Conservation (phyloP, 208 protist genomes). For the Porcisia deanei region DNA sequence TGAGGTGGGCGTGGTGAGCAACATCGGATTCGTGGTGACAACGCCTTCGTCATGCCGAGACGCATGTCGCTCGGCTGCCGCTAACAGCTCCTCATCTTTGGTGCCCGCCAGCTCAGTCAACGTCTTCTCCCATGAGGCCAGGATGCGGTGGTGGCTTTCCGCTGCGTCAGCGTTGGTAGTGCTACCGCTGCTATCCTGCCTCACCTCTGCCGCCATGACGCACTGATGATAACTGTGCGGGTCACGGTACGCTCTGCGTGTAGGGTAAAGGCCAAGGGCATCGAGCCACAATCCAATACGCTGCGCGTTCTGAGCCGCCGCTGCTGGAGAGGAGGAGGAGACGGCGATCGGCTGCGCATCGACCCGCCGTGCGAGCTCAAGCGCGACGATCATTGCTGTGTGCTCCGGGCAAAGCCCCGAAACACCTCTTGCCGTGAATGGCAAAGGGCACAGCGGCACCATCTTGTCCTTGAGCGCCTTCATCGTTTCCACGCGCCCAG, state of each 20-base stretch:
- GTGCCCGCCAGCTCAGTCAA: slow-evolving; percentile 21
- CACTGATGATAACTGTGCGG: slow-evolving; percentile 21
- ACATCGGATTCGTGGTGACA: not conserved
- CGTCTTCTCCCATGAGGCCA: slow-evolving; percentile 23
- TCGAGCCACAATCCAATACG: slow-evolving; percentile 67
- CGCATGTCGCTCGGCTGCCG: slow-evolving; percentile 25
- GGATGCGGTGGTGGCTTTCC: not conserved
- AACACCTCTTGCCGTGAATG: slow-evolving; percentile 15
- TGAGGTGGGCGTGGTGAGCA: slow-evolving; percentile 38
- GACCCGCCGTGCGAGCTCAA: slow-evolving; percentile 66
- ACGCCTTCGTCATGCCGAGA: slow-evolving; percentile 15
- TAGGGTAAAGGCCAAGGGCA: slow-evolving; percentile 50
- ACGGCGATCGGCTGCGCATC: slow-evolving; percentile 48
- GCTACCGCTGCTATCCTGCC: not conserved
- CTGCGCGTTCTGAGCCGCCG: slow-evolving; percentile 41
- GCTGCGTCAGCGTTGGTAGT: not conserved
- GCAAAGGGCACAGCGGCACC: slow-evolving; percentile 16
- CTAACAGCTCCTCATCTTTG: slow-evolving; percentile 14
- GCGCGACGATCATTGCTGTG: slow-evolving; percentile 72
- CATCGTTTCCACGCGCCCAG: slow-evolving; percentile 43
- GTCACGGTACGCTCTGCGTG: slow-evolving; percentile 38
- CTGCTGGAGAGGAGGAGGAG: slow-evolving; percentile 38
- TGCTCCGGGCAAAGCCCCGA: slow-evolving; percentile 64
- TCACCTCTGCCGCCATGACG: not conserved
- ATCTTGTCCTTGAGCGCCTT: slow-evolving; percentile 32